A percentile compares a stretch with the other conserved stretches of the same genome.
Conservation (phyloP, 2,329 filamentous ascomycete genomes). For the Alternaria hordeiaustralica region DNA sequence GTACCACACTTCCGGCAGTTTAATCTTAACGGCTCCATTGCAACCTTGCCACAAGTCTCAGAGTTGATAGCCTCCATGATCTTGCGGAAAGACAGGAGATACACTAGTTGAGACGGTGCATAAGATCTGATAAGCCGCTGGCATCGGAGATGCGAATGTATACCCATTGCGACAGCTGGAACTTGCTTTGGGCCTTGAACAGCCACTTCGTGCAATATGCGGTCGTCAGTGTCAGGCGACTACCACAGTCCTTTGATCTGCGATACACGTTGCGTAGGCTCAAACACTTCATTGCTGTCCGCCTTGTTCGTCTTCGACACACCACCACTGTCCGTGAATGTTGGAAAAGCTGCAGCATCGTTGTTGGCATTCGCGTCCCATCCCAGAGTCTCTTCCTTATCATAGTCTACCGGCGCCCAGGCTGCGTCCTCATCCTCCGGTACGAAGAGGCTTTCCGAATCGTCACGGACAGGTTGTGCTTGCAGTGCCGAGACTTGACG, state of each 20-base stretch:
- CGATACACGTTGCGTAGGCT: constrained; percentile 76
- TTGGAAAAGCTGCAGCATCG: constrained; percentile 49
- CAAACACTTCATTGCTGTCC: constrained; percentile 55
- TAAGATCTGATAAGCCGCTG: background rate
- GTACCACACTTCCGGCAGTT: no score
- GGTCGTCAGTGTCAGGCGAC: background rate
- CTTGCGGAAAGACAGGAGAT: background rate
- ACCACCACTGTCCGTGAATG: constrained; percentile 52
- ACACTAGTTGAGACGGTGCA: background rate
- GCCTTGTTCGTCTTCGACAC: constrained; percentile 30
- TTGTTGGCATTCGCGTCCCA: constrained; percentile 74
- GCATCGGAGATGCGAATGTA: background rate
- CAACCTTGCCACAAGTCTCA: no score
- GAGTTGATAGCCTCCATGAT: no score
- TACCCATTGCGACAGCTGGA: background rate
- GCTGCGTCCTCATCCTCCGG: constrained; percentile 69
- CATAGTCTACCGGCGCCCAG: constrained; percentile 75
- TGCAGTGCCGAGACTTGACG: constrained; percentile 26
- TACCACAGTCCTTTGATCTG: constrained; percentile 55
- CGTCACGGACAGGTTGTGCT: constrained; percentile 53
- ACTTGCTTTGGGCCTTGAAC: background rate
- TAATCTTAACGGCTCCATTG: no score
- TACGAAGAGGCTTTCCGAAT: constrained; percentile 75
- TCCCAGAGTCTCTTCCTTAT: constrained; percentile 70
- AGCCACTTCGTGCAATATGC: background rate